phyloP scores from a whole-genome alignment of 2,329 filamentous ascomycete genomes.

The Hirsutella thompsonii region DNA sequence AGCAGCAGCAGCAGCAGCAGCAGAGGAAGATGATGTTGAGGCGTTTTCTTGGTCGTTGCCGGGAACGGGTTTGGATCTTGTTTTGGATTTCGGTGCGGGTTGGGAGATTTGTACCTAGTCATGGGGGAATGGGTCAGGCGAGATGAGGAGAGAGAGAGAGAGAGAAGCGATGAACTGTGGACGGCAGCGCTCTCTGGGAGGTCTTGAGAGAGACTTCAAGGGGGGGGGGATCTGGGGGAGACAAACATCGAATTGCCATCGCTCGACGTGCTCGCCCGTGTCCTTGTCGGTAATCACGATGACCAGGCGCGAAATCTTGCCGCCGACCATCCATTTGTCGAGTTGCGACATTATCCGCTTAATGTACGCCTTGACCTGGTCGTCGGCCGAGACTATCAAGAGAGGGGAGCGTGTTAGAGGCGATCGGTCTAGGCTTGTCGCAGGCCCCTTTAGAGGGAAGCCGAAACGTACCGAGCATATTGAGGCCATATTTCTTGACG shows the following conservation, averaged over 20 bases:
- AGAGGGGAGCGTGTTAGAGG: background rate
- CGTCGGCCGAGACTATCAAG: slow-evolving; percentile 74
- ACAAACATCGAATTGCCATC: slow-evolving; percentile 91
- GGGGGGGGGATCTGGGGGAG: background rate
- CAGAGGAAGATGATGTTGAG: too few relatives aligned
- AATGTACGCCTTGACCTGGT: slow-evolving; percentile 98
- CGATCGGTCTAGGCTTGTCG: background rate
- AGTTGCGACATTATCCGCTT: slow-evolving; percentile 98
- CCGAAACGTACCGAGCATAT: slow-evolving; percentile 64
- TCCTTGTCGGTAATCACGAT: slow-evolving; percentile 96
- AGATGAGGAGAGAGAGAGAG: too few relatives aligned
- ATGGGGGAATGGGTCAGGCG: too few relatives aligned
- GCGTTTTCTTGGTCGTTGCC: slow-evolving; percentile 64
- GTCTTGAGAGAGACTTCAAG: background rate
- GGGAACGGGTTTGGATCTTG: slow-evolving; percentile 25
- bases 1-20: slow-evolving; percentile 15
- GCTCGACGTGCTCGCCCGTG: slow-evolving; percentile 87
- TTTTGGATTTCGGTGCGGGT: slow-evolving; percentile 21
- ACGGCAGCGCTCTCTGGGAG: background rate
- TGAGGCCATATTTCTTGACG: slow-evolving; percentile 98
- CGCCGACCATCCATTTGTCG: slow-evolving; percentile 93
- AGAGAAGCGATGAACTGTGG: slow-evolving; percentile 4
- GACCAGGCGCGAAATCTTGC: slow-evolving; percentile 94
- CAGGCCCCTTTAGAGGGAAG: background rate
- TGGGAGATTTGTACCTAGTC: slow-evolving; percentile 15